Evolutionary conservation across 345 rosid genomes (phyloP).

Genomic region (Salix exigua): DNA sequence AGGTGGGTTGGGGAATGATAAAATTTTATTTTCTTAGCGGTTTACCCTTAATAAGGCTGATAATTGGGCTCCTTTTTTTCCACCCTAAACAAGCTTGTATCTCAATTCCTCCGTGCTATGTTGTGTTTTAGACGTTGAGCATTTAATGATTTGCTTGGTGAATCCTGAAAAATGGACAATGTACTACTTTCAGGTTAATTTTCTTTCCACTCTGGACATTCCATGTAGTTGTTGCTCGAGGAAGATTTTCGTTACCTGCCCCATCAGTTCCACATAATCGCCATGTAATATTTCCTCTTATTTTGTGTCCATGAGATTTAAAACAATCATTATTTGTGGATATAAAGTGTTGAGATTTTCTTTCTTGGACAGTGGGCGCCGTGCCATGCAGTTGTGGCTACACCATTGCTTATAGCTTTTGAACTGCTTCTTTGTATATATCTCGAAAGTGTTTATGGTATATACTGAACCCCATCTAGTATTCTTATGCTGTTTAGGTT

Average conservation of each 20-base stretch:
- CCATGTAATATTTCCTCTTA: conserved; percentile 45
- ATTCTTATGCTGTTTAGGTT: conserved; percentile 3
- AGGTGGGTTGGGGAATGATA: background rate
- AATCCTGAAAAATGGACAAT: background rate
- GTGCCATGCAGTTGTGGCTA: conserved; percentile 89
- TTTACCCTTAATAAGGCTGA: too few relatives aligned
- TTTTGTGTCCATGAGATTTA: background rate
- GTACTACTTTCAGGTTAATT: conserved; percentile 52
- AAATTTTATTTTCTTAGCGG: background rate
- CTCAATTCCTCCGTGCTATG: background rate
- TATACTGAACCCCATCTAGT: conserved; percentile 6
- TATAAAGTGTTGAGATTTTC: conserved; percentile 13
- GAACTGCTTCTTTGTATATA: conserved; percentile 93
- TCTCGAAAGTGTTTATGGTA: conserved; percentile 83
- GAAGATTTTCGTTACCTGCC: conserved; percentile 96
- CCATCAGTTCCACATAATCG: conserved; percentile 89
- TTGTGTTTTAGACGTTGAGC: background rate
- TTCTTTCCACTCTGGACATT: conserved; percentile 88
- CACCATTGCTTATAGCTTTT: conserved; percentile 88
- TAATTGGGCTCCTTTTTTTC: too few relatives aligned
- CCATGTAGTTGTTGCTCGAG: conserved; percentile 90
- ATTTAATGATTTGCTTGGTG: background rate
- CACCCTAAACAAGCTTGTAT: background rate
- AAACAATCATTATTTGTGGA: background rate
- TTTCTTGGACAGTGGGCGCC: conserved; percentile 92